Base-by-base conservation (phyloP, 2,329 filamentous ascomycete genomes). In the Sclerotinia nivalis region DNA sequence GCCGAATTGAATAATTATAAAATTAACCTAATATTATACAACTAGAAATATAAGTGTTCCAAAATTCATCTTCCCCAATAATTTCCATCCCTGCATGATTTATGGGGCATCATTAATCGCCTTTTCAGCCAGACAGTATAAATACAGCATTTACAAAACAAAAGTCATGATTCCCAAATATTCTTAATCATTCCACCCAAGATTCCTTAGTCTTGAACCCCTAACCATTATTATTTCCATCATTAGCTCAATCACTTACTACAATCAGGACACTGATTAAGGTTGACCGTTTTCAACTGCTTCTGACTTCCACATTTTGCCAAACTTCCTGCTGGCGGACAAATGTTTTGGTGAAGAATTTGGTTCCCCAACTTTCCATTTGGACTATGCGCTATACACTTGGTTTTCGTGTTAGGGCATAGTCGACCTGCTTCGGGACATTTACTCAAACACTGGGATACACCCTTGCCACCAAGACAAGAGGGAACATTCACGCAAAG, bases 251-350 rank as follows among this genome's bases (percentile, higher is more conserved):
- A 55, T 55, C 25, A 64, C 37, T 47, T 55, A 10, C 18, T 43
- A 45, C 61, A 69, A 31, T 52, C 68, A 34, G 68, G 31, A 59
- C 68, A 67, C 31, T 45, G 18, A 54, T 59, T 59, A 20, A 66
- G 10, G 34, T 60, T 45, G 3, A 59, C 8, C 4, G 40, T 15
- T 8, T 43, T 66, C 28, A 69, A 12, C 18, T 28, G 5, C 1
- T 4, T 37, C 25, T 66, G n/a, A 43, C 31, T 66, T 15, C 22
- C 54, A 67, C 68, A 69, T 28, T 47, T 22, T 1, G 31, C 6
- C 7, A 9, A 12, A 34, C 61, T 69, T 25, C 61, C 61, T 15
- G n/a, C 49, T n/a, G 62, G 68, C 5, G 62, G 68, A 50, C 68
- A 69, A 31, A 58, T 55, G 8, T 50, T 43, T 13, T 59, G 43